Evolutionary conservation across 441 rosid genomes (phyloP).

Genomic region (Eutrema salsugineum): DNA sequence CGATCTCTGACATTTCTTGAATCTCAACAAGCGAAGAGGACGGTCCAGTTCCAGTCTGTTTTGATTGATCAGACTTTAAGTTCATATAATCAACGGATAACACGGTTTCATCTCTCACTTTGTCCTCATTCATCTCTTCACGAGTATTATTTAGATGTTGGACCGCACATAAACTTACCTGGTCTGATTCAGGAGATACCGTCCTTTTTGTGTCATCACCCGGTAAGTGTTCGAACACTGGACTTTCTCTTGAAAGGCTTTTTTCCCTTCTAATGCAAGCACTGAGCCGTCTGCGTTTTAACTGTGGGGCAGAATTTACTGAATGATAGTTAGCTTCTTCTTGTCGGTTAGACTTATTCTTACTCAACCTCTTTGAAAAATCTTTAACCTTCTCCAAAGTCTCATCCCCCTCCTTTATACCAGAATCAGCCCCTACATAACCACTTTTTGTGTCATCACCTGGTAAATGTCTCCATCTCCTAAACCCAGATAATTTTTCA

Average conservation of each 20-base stretch:
- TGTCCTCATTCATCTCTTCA: slow-evolving; percentile 33
- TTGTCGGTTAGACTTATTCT: slow-evolving; percentile 44
- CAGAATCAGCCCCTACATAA: slow-evolving; percentile 17
- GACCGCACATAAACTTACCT: slow-evolving; percentile 18
- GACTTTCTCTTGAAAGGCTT: slow-evolving; percentile 27
- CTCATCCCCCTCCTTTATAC: slow-evolving; percentile 27
- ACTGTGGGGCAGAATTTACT: slow-evolving; percentile 36
- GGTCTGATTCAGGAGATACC: slow-evolving; percentile 25
- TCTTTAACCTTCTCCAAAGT: slow-evolving; percentile 26
- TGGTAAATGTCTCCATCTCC: slow-evolving; percentile 47
- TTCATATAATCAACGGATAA: slow-evolving; percentile 32
- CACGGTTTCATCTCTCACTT: slow-evolving; percentile 27
- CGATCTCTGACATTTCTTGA: slow-evolving; percentile 26
- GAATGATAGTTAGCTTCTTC: slow-evolving; percentile 35
- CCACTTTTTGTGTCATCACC: slow-evolving; percentile 8
- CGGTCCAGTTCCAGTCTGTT: slow-evolving; percentile 24
- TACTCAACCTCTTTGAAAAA: slow-evolving; percentile 34
- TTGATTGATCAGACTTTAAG: slow-evolving; percentile 29
- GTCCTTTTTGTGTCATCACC: neutral
- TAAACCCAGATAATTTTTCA: slow-evolving; percentile 36
- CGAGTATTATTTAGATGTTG: slow-evolving; percentile 15
- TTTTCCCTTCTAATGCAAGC: slow-evolving; percentile 44
- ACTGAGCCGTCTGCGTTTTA: slow-evolving; percentile 55
- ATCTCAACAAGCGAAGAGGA: slow-evolving; percentile 17
- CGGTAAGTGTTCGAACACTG: slow-evolving; percentile 5